Percentiles rank a stretch among this genome's conserved stretches.
Conservation (phyloP, 1,284 basidiomycete species). For the Cryptococcus neoformans region DNA sequence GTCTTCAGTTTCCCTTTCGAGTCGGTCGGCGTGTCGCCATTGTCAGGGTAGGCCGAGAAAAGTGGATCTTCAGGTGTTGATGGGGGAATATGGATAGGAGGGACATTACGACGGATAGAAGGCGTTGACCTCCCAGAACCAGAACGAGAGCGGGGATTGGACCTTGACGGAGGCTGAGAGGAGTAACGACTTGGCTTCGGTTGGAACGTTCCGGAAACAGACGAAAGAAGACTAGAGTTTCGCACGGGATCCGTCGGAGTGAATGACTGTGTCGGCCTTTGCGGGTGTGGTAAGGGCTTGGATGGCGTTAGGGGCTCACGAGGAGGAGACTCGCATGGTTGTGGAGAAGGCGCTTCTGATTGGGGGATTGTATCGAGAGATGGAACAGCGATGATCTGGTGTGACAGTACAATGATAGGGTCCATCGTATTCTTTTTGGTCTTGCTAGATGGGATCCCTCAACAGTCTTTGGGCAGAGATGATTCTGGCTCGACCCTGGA, state of each 20-base stretch:
- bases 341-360: conserved; percentile 25
- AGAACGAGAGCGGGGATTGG: too few relatives aligned
- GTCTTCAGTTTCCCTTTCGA: conserved; percentile 20
- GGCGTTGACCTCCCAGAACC: too few relatives aligned
- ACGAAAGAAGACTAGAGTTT: conserved; percentile 26
- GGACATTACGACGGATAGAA: too few relatives aligned
- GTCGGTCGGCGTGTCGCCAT: conserved; percentile 5
- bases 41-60: conserved; percentile 36
- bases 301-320: not conserved
- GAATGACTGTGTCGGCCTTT: not conserved
- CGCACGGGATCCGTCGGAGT: conserved; percentile 13
- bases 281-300: not conserved
- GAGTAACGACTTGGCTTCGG: conserved; percentile 17
- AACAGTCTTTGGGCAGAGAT: too few relatives aligned
- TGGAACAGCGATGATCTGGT: conserved; percentile 11
- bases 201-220: not conserved
- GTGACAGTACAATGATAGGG: not conserved
- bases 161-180: conserved; percentile 2
- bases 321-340: conserved; percentile 9
- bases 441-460: not conserved
- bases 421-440: conserved; percentile 4
- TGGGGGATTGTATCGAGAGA: conserved; percentile 22
- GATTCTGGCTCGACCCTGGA: too few relatives aligned
- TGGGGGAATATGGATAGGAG: too few relatives aligned
- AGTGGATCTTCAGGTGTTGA: conserved; percentile 24